Evolutionary conservation across 495 filamentous ascomycete genomes (phyloP).

Genomic region (Penicillium lividum): DNA sequence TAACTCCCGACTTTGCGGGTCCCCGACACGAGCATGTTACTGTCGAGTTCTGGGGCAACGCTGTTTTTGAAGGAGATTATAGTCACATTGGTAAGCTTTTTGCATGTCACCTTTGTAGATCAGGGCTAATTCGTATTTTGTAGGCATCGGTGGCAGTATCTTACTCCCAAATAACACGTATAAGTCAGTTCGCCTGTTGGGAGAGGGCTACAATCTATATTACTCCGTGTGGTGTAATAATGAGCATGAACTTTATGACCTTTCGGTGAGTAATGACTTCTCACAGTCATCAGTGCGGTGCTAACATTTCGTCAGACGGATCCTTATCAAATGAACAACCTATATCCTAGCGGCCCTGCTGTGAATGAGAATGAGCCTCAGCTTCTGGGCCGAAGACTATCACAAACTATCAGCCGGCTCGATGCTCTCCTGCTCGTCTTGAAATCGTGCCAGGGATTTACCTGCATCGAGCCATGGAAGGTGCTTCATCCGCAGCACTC

Average conservation of each 20-base stretch:
- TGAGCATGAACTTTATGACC: slow-evolving; percentile 65
- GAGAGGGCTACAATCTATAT: slow-evolving; percentile 56
- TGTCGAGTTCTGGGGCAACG: slow-evolving; percentile 65
- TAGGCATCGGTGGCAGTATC: slow-evolving; percentile 26
- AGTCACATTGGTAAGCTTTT: slow-evolving; percentile 28
- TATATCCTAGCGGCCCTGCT: slow-evolving; percentile 40
- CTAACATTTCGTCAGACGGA: slow-evolving; percentile 45
- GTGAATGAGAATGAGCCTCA: slow-evolving; percentile 9
- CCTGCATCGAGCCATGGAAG: slow-evolving; percentile 60
- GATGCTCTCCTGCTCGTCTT: slow-evolving; percentile 64
- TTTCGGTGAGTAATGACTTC: slow-evolving; percentile 40
- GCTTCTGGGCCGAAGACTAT: slow-evolving; percentile 48
- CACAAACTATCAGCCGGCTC: slow-evolving; percentile 49
- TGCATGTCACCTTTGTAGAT: background rate
- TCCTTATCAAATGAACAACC: slow-evolving; percentile 60
- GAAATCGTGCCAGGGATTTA: slow-evolving; percentile 61
- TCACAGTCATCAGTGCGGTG: too few relatives aligned
- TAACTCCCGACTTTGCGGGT: slow-evolving; percentile 33
- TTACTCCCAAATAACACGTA: slow-evolving; percentile 59
- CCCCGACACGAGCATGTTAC: slow-evolving; percentile 64
- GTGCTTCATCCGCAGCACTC: slow-evolving; percentile 55
- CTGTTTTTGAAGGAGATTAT: slow-evolving; percentile 50
- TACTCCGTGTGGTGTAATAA: slow-evolving; percentile 69
- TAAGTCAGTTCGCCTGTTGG: slow-evolving; percentile 60
- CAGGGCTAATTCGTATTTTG: background rate